Base-by-base conservation (phyloP, 345 rosid genomes). In the Aquilaria yunnanensis region DNA sequence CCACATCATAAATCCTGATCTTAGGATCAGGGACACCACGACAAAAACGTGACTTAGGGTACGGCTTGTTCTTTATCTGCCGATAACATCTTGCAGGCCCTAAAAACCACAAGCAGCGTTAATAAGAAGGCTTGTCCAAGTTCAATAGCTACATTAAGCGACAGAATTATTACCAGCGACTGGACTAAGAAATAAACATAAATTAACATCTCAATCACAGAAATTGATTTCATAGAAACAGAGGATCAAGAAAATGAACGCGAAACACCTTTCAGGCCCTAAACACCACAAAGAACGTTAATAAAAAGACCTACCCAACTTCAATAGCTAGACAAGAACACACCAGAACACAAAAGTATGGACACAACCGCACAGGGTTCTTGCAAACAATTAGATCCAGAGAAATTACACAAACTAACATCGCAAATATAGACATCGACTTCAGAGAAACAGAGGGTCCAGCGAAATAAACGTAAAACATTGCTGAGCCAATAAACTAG, bases 1-100 rank as follows among this genome's bases (percentile, higher is more conserved):
- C 94, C 2, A 87, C 90, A 68, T 84, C 94, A 63, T 84, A 87
- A 67, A 87, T 85, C 78, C 86, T 85, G 75, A 87, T 87, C 68
- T 87, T 87, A 0, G 90, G 71, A 51, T 85, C 94, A 14, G 90
- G 94, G 23, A 87, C 94, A 76, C 94, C 90, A 54, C 94, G 88
- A 45, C 88, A 84, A 54, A 68, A 84, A 0, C 90, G 74, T 3
- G 94, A 87, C 33, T 82, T 87, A 0, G 94, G 94, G 73, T 85
- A 87, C 0, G 94, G 90, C 67, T 85, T 87, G 47, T 86, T 86
- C 69, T 87, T 87, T 8, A 87, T 87, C 75, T 87, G 94, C 46
- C 86, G 78, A 67, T 82, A 82, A 67, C 87, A 82, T 59, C 86
- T 79, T 1, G 86, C 86, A 9, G 86, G 86, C 75, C 86, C 86